phyloP scores from a whole-genome alignment of 2,329 filamentous ascomycete genomes.

The Periconia digitata region DNA sequence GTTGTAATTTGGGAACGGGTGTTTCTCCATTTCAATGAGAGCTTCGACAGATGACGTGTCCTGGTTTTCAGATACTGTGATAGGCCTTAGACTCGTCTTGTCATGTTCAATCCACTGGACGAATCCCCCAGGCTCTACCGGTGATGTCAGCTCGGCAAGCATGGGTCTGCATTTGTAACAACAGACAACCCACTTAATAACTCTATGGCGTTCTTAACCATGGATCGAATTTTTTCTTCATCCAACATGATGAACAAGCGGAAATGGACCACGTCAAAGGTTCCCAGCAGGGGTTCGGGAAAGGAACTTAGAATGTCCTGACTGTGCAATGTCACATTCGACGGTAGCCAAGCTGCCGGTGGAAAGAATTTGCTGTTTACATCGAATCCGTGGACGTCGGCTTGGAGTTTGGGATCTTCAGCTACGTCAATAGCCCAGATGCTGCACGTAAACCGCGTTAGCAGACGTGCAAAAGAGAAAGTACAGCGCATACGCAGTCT shows the following conservation, averaged over 20 bases:
- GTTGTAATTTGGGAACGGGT: not conserved
- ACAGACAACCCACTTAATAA: not conserved
- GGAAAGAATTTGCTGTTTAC: not conserved
- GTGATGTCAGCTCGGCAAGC: not conserved
- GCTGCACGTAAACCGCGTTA: not conserved
- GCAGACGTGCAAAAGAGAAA: not conserved
- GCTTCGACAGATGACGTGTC: not conserved
- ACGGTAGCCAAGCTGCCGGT: not conserved
- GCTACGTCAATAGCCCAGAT: not conserved
- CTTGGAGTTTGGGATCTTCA: not conserved
- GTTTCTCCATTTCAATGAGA: not conserved
- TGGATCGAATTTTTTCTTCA: not conserved
- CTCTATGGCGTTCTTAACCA: not conserved
- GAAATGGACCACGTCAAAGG: not conserved
- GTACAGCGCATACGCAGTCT: not conserved
- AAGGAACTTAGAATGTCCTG: not conserved
- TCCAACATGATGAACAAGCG: slow-evolving; percentile 1
- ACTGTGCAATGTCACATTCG: not conserved
- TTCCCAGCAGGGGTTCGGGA: not conserved
- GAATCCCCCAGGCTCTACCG: not conserved
- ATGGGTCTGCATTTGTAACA: not conserved
- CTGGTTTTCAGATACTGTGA: not conserved
- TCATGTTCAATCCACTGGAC: not conserved
- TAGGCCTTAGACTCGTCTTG: not conserved
- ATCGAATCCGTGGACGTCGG: not conserved